Base-by-base conservation (phyloP, 164 flowering plant species). In the Vitis rotundifolia region DNA sequence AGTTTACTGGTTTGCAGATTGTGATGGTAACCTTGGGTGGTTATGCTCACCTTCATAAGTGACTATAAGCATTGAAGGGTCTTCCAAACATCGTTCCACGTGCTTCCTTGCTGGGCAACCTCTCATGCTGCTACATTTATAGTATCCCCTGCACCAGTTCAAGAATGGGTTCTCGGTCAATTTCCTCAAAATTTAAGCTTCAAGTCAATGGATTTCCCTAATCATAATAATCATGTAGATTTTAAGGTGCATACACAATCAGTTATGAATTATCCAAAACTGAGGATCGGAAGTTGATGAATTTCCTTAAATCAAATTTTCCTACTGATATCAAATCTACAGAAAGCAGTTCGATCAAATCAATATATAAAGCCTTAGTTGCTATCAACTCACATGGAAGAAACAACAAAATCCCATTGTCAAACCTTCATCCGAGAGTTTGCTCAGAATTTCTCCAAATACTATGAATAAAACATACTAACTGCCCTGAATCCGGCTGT, bases 81-180 rank as follows among this genome's bases (percentile, higher is more conserved):
- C 98, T 72, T 91, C 97, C 82, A 88, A 80, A 85, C 92, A 88
- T 78, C 98, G 82, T 83, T 93, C 98, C 3, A 93, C 98, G 70
- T 93, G 98, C 80, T 93, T 93, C 79, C 98, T 89, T 19, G 98
- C 97, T 2, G 97, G 98, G 75, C 98, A 93, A 48, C 98, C 98
- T 77, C 97, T 85, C 89, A 87, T 84, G 82, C 92, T 91, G 82
- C 98, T 93, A 75, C 98, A 93, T 72, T 93, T 93, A 63, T 93
- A 93, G 76, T 93, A 93, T 73, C 98, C 98, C 85, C 98, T 93
- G 87, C 85, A 84, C 28, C 77, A 61, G 51, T 71, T 60, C 16
- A 57, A 63, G 8, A 50, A 9, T n/a, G 53, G 15, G 14, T 49
- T 31, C 55, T 53, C 19, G 47, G 59, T 37, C 9, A 59, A 49